Evolutionary conservation across 1,284 basidiomycete genomes (phyloP).

Genomic region (Austropuccinia psidii): DNA sequence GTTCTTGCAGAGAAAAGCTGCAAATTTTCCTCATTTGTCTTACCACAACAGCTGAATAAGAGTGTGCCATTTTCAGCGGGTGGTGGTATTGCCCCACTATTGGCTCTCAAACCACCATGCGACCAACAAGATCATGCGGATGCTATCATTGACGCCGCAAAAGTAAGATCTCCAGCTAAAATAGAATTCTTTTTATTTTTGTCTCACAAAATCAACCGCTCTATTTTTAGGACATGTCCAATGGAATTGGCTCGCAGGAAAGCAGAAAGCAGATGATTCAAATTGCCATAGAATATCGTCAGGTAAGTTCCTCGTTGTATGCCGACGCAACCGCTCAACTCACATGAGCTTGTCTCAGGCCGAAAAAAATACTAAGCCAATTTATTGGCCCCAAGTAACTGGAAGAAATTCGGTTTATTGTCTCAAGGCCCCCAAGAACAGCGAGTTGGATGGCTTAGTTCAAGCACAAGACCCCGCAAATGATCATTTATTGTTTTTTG

Average conservation of each 20-base stretch:
- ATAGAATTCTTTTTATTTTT: neutral
- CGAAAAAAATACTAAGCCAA: conserved; percentile 20
- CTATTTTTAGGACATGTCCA: conserved; percentile 14
- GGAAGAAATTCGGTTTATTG: conserved; percentile 27
- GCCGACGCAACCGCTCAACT: neutral
- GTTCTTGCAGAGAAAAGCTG: too few relatives aligned
- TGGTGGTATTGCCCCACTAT: conserved; percentile 14
- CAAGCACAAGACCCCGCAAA: conserved; percentile 20
- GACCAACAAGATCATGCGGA: conserved; percentile 27
- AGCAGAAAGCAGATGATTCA: neutral
- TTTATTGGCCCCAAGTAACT: neutral
- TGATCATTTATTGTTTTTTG: conserved; percentile 13
- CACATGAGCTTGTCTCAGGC: neutral
- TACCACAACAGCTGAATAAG: neutral
- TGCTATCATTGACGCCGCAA: conserved; percentile 15
- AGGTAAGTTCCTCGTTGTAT: neutral
- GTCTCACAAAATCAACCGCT: neutral
- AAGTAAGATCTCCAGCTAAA: neutral
- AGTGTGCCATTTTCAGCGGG: neutral
- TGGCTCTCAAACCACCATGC: conserved; percentile 14
- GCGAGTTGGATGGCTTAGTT: conserved; percentile 1
- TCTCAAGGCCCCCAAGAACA: neutral
- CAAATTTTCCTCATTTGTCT: neutral
- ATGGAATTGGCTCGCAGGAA: neutral
- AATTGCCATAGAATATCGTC: conserved; percentile 10